A percentile compares a stretch with the other conserved stretches of the same genome.
Conservation (phyloP, 305 asterid species). For the Fraxinus platypoda region DNA sequence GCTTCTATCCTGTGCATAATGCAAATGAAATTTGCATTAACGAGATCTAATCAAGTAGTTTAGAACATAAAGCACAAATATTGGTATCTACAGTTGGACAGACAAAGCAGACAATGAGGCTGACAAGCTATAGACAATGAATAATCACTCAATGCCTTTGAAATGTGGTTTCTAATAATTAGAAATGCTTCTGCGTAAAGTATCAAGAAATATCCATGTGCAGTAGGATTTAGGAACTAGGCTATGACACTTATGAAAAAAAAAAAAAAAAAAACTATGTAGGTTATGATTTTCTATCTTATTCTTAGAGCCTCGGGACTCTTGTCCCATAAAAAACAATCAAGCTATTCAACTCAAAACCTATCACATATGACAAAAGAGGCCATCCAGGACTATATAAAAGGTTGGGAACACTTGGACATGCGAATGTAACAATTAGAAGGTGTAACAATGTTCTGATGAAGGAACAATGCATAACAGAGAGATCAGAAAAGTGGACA, state of each 20-base stretch:
- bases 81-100: slow-evolving; percentile 3
- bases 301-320: not conserved
- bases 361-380: slow-evolving; percentile 13
- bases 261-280: not conserved
- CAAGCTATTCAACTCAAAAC: not conserved
- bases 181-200: not conserved
- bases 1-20: slow-evolving; percentile 79
- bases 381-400: slow-evolving; percentile 19
- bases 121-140: slow-evolving; percentile 2
- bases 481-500: slow-evolving; percentile 14
- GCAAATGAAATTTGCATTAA: slow-evolving; percentile 23
- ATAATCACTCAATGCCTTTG: not conserved
- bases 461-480: slow-evolving; percentile 13
- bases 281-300: slow-evolving; percentile 2
- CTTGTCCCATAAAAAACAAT: not conserved
- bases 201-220: slow-evolving; percentile 6
- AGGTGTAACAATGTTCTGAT: not conserved
- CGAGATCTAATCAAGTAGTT: slow-evolving; percentile 2
- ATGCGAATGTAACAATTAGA: slow-evolving; percentile 16
- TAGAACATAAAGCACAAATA: slow-evolving; percentile 4
- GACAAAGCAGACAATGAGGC: slow-evolving; percentile 9
- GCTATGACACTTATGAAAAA: not conserved
- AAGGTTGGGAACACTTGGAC: slow-evolving; percentile 3
- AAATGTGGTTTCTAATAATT: not conserved
- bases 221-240: not conserved